Conservation (phyloP, 2,329 filamentous ascomycete genomes). For the Periconia sp. region DNA sequence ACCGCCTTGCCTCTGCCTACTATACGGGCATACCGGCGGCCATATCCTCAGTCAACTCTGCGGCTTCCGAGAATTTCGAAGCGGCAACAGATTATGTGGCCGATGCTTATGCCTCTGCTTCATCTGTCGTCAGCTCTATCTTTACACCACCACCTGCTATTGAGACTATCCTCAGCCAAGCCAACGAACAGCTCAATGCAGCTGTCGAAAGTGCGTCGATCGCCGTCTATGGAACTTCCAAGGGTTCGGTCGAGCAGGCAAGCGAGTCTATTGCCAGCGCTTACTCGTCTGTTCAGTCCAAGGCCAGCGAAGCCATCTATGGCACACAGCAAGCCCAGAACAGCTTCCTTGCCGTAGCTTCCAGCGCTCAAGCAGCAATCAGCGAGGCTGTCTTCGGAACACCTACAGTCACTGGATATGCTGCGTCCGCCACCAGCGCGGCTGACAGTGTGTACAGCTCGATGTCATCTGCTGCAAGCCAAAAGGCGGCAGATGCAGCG, state of each 20-base stretch:
- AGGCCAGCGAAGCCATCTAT: conserved; percentile 62
- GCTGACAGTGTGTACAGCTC: conserved; percentile 54
- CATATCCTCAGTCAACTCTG: conserved; percentile 60
- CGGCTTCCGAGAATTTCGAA: conserved; percentile 52
- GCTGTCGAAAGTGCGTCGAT: conserved; percentile 65
- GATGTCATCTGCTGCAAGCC: conserved; percentile 52
- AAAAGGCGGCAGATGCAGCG: conserved; percentile 44
- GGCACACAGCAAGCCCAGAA: conserved; percentile 61
- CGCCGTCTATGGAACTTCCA: conserved; percentile 63
- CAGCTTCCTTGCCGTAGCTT: conserved; percentile 60
- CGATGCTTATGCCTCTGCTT: conserved; percentile 55
- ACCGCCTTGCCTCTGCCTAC: conserved; percentile 73
- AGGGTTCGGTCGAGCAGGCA: conserved; percentile 60
- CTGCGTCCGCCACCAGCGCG: conserved; percentile 53
- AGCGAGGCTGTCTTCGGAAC: conserved; percentile 64
- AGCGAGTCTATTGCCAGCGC: conserved; percentile 60
- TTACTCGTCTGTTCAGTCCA: conserved; percentile 57
- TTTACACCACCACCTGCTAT: conserved; percentile 65
- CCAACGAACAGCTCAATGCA: conserved; percentile 62
- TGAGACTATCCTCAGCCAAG: conserved; percentile 63
- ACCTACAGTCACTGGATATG: conserved; percentile 52
- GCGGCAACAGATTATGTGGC: conserved; percentile 59
- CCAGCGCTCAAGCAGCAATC: conserved; percentile 61
- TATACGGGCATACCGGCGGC: conserved; percentile 67
- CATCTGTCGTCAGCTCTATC: conserved; percentile 54